Evolutionary conservation across 495 filamentous ascomycete species (phyloP), one percentile per base, ranked within the genome.

Genomic region (Amphirosellinia nigrospora): DNA sequence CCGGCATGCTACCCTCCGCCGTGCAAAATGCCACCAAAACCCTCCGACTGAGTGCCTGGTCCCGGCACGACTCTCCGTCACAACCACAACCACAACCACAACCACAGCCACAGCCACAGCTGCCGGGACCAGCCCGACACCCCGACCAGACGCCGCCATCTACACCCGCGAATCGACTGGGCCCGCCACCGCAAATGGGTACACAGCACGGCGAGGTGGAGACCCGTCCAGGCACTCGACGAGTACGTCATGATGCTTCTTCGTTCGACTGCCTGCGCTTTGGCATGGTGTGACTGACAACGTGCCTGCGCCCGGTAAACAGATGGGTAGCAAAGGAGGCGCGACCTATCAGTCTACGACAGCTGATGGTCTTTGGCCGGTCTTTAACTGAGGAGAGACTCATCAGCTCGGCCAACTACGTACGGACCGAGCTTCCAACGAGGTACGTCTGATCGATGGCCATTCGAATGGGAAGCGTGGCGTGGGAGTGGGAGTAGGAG

Each of bases 351-450:
- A 94, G 91, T 79, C 82, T 98, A 64, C 90, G 94, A 46, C 94
- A 96, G 79, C 86, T 99, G 73, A 98, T 96, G 75, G 96, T 98
- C 73, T 99, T 98, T 77, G 86, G 86, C 0, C 91, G 96, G 32
- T 94, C 94, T 15, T 80, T 99, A 78, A 98, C 94, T 46, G 96
- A 98, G 79, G 84, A 87, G 23, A 91, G 96, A 67, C 86, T 99
- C 64, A 88, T 99, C 63, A 92, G 91, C 83, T 97, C 94, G 52
- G 96, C 96, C 36, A 98, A 98, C 79, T 99, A 98, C 85, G 93
- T 98, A 50, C 92, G 96, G 45, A 94, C 92, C 6, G 96, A 99
- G 82, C 87, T 99, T 28, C 96, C 96, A 10, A 94, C 92, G n/a
- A 88, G 93, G 92, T 91, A 79, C 69, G 82, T 55, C 28, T 58